Conservation (phyloP, 2,329 filamentous ascomycete genomes). For the Calonectria hawksworthii region DNA sequence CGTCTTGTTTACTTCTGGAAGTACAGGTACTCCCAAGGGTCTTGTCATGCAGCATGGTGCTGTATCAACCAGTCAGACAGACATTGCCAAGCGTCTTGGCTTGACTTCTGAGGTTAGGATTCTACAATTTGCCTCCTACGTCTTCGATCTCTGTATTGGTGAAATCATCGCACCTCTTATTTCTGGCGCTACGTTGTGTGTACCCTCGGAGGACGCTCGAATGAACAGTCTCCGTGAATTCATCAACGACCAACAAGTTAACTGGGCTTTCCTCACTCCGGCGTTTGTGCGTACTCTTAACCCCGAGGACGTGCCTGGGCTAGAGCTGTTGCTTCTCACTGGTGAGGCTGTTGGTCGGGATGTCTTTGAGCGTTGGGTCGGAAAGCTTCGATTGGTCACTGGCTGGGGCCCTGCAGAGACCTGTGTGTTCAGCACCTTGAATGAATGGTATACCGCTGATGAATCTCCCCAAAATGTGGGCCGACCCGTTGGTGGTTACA, state of each 20-base stretch:
- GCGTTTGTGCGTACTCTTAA: conserved; percentile 8
- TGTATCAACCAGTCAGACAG: neutral
- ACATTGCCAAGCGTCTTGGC: neutral
- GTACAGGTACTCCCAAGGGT: conserved; percentile 68
- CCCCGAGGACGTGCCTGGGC: neutral
- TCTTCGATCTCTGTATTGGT: conserved; percentile 54
- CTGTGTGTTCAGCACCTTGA: conserved; percentile 19
- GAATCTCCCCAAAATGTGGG: conserved; percentile 43
- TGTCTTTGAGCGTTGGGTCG: conserved; percentile 23
- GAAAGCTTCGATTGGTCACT: conserved; percentile 21
- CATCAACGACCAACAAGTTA: neutral
- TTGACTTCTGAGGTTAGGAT: conserved; percentile 13
- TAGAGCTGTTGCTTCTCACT: conserved; percentile 19
- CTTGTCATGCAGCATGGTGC: conserved; percentile 50
- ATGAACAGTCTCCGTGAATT: conserved; percentile 15
- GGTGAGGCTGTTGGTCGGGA: conserved; percentile 29
- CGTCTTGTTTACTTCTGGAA: conserved; percentile 69
- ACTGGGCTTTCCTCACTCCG: conserved; percentile 20
- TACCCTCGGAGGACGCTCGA: conserved; percentile 50
- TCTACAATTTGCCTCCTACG: conserved; percentile 49
- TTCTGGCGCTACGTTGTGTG: conserved; percentile 54
- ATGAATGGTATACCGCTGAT: conserved; percentile 14
- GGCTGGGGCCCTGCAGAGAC: conserved; percentile 30
- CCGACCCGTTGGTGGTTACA: neutral
- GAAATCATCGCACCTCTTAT: conserved; percentile 56